These are phyloP conservation scores for Colletotrichum sp. DNA, from an alignment of 2,329 filamentous ascomycete species.

Conservation along the genomic window DNA sequence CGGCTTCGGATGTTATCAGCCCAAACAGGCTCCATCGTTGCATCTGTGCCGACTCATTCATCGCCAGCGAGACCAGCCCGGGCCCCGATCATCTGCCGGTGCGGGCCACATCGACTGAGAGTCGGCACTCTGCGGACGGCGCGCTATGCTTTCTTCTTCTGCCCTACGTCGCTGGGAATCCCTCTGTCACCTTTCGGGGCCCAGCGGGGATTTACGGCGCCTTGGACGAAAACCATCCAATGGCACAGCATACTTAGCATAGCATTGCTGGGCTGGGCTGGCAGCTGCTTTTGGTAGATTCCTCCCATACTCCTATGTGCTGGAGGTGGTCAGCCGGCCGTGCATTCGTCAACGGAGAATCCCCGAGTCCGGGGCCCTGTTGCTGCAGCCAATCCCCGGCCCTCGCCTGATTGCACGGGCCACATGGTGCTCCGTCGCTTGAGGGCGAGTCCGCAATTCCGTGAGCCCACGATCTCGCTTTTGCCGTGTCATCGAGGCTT, in stretches of 20 bases:
- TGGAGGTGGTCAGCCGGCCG: not conserved
- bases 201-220: not conserved
- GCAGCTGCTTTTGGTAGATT: no score
- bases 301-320: no score
- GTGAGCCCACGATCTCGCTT: constrained; percentile 37
- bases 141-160: not conserved
- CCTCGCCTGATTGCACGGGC: not conserved
- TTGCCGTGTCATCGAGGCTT: constrained; percentile 36
- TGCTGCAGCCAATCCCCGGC: not conserved
- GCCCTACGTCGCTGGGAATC: not conserved
- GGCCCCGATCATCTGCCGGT: not conserved
- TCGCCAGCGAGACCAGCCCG: not conserved
- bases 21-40: no score
- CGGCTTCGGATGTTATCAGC: no score
- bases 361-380: not conserved
- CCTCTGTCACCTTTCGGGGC: no score
- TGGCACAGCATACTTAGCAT: not conserved
- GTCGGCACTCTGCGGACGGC: not conserved
- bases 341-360: constrained; percentile 2
- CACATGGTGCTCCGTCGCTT: not conserved
- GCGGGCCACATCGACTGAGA: not conserved
- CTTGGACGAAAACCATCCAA: not conserved
- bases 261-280: not conserved
- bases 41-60: not conserved
- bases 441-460: not conserved